phyloP scores from a whole-genome alignment of 78 protist species.

The Dictyostelium brefeldianum region DNA sequence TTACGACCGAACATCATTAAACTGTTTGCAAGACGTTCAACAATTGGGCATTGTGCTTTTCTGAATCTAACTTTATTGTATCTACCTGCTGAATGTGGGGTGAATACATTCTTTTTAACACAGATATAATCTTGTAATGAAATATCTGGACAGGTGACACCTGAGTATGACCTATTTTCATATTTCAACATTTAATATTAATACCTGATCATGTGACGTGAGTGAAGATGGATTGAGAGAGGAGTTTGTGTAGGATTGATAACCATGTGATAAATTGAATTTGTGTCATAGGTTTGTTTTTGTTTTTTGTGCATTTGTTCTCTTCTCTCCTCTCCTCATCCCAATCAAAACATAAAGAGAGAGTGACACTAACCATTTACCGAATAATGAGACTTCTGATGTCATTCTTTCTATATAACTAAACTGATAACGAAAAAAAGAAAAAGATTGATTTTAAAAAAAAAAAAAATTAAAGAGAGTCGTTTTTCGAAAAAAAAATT shows the following conservation, averaged over 20 bases:
- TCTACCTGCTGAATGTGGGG: conserved; percentile 99
- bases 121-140: conserved; percentile 96
- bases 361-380: conserved; percentile 55
- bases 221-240: too few relatives aligned
- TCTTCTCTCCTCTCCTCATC: not conserved
- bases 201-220: not conserved
- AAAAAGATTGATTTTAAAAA: too few relatives aligned
- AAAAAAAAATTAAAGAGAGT: too few relatives aligned
- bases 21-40: conserved; percentile 98
- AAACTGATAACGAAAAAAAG: not conserved
- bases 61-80: conserved; percentile 97
- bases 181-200: not conserved
- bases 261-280: not conserved
- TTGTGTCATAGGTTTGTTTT: not conserved
- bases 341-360: not conserved
- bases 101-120: conserved; percentile 91
- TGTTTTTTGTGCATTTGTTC: too few relatives aligned
- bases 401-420: not conserved
- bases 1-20: conserved; percentile 99
- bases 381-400: conserved; percentile 50
- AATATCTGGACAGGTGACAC: conserved; percentile 72
- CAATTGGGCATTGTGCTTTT: conserved; percentile 99
- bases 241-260: not conserved
- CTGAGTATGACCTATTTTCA: conserved; percentile 73
- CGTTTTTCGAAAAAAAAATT: too few relatives aligned